phyloP scores from a whole-genome alignment of 2,329 filamentous ascomycete species.

The Trichoderma oligosporum region DNA sequence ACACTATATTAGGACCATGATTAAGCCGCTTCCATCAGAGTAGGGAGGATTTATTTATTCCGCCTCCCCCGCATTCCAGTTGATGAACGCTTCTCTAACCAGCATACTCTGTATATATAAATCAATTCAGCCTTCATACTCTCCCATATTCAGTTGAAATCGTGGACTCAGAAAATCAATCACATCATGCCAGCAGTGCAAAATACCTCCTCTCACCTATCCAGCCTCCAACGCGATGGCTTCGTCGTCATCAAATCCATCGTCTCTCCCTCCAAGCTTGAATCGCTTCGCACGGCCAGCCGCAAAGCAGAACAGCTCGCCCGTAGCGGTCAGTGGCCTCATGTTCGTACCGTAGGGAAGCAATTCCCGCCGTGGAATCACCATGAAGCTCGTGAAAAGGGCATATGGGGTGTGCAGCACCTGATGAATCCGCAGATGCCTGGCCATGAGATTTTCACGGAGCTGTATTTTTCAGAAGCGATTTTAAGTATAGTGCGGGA shows the following conservation, averaged over 20 bases:
- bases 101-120: no score
- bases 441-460: conserved; percentile 57
- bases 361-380: conserved; percentile 84
- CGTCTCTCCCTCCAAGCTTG: conserved; percentile 54
- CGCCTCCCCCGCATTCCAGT: no score
- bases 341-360: conserved; percentile 79
- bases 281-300: conserved; percentile 57
- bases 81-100: no score
- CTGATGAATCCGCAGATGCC: conserved; percentile 71
- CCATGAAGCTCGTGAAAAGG: conserved; percentile 44
- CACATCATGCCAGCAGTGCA: conserved; percentile 23
- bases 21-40: no score
- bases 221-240: conserved; percentile 64
- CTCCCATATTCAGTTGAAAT: neutral
- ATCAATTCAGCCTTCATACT: neutral
- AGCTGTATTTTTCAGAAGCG: conserved; percentile 66
- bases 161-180: neutral
- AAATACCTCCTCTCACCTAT: conserved; percentile 24
- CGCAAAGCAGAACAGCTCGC: conserved; percentile 56
- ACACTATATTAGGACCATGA: no score
- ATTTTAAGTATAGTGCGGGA: conserved; percentile 62
- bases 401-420: conserved; percentile 89
- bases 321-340: conserved; percentile 70
- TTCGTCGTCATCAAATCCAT: conserved; percentile 70
- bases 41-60: no score